Evolutionary conservation across 371 early-diverging fungal genomes (phyloP).

Genomic region (Lichtheimia ornata): DNA sequence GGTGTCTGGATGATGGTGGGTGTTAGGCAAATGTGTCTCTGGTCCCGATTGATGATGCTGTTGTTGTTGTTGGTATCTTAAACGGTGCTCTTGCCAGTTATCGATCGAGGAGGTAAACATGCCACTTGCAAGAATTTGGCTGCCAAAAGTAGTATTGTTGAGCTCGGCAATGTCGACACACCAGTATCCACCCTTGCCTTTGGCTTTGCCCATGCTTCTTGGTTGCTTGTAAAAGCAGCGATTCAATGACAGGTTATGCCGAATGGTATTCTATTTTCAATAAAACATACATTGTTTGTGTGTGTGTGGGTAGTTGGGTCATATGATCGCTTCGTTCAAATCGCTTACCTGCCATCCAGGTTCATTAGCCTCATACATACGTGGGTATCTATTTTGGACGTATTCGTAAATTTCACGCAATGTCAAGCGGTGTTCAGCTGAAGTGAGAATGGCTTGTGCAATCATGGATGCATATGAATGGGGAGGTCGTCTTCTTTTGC

Average conservation of each 20-base stretch:
- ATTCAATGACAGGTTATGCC: conserved; percentile 80
- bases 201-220: conserved; percentile 45
- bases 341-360: conserved; percentile 49
- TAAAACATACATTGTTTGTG: not conserved
- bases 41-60: too few relatives aligned
- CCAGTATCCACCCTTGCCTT: conserved; percentile 58
- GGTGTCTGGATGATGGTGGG: too few relatives aligned
- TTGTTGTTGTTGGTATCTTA: too few relatives aligned
- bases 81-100: too few relatives aligned
- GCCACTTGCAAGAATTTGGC: conserved; percentile 19
- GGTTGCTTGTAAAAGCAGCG: conserved; percentile 67
- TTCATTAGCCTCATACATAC: conserved; percentile 54
- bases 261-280: conserved; percentile 60
- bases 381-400: conserved; percentile 57
- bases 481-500: conserved; percentile 59
- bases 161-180: conserved; percentile 33
- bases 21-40: too few relatives aligned
- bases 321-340: too few relatives aligned
- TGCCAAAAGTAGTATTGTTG: conserved; percentile 31
- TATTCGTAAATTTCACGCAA: conserved; percentile 67
- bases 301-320: not conserved
- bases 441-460: conserved; percentile 59
- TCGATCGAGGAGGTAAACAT: too few relatives aligned
- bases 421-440: conserved; percentile 50
- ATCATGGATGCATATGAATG: conserved; percentile 68